Percentiles rank a stretch among this genome's conserved stretches.
Evolutionary conservation across 345 rosid species (phyloP).

Genomic region (Iberis pinnata): DNA sequence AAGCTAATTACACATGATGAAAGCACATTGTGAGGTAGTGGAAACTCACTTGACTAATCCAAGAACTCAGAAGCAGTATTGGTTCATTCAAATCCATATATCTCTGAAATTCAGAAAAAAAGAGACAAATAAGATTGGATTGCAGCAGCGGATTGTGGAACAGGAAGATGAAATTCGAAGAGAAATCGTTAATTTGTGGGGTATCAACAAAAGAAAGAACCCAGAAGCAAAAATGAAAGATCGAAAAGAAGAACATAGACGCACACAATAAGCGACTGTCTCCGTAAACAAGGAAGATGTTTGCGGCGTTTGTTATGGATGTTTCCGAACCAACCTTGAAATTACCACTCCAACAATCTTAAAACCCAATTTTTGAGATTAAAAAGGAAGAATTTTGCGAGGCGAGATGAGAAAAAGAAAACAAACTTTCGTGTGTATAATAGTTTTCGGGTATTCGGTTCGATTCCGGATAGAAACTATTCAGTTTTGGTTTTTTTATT

Average conservation of each 20-base stretch:
- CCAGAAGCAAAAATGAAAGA: not conserved
- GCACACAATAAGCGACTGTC: conserved; percentile 9
- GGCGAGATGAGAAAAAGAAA: not conserved
- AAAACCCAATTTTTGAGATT: not conserved
- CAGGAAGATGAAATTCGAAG: not conserved
- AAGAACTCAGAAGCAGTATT: conserved; percentile 16
- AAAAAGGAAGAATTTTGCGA: not conserved
- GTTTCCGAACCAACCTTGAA: no score
- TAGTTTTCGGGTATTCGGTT: no score
- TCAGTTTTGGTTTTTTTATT: no score
- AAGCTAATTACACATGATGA: not conserved
- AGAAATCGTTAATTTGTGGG: no score
- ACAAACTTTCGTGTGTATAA: conserved; percentile 1
- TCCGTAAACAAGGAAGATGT: conserved; percentile 20
- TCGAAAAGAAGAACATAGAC: conserved; percentile 20
- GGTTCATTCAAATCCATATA: conserved; percentile 20
- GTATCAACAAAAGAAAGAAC: no score
- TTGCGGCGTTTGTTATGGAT: conserved; percentile 14
- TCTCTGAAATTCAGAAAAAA: conserved; percentile 9
- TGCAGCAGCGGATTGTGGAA: not conserved
- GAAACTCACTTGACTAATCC: conserved; percentile 25
- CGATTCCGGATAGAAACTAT: no score
- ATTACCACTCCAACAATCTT: conserved; percentile 3
- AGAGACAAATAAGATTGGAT: not conserved
- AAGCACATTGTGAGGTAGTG: no score